Conservation (phyloP, 129 eudicot species). For the Flaveria ramosissima region DNA sequence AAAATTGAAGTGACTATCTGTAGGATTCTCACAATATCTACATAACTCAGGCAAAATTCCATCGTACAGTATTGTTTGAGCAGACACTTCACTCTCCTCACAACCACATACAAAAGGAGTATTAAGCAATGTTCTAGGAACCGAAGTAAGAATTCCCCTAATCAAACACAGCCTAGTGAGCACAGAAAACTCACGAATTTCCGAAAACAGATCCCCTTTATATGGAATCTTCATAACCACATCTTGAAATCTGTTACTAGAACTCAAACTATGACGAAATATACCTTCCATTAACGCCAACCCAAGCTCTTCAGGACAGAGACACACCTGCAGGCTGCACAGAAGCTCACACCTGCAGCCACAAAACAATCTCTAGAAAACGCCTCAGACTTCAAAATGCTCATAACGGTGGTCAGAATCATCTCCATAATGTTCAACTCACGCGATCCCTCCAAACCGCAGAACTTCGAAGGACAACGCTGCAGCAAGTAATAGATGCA, state of each 20-base stretch:
- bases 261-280: slow-evolving; percentile 40
- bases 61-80: slow-evolving; percentile 72
- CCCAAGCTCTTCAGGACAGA: slow-evolving; percentile 79
- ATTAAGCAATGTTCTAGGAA: slow-evolving; percentile 77
- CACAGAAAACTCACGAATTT: slow-evolving; percentile 50
- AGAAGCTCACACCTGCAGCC: slow-evolving; percentile 97
- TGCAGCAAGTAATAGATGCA: slow-evolving; percentile 92
- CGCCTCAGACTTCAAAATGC: slow-evolving; percentile 61
- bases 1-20: slow-evolving; percentile 90
- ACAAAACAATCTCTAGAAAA: slow-evolving; percentile 94
- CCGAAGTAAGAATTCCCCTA: slow-evolving; percentile 87
- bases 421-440: slow-evolving; percentile 47
- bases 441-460: slow-evolving; percentile 14
- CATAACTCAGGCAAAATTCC: slow-evolving; percentile 92
- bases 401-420: slow-evolving; percentile 52
- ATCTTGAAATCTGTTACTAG: slow-evolving; percentile 22
- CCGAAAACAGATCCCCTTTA: slow-evolving; percentile 56
- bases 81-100: slow-evolving; percentile 25
- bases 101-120: slow-evolving; percentile 40
- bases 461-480: slow-evolving; percentile 68
- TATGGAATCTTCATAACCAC: slow-evolving; percentile 51
- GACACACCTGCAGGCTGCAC: slow-evolving; percentile 88
- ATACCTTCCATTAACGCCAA: slow-evolving; percentile 63
- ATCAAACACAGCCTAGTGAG: slow-evolving; percentile 90
- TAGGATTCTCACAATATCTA: slow-evolving; percentile 78